Conservation (phyloP, 202 grass and related monocot species). For the Saccharum hybrid region DNA sequence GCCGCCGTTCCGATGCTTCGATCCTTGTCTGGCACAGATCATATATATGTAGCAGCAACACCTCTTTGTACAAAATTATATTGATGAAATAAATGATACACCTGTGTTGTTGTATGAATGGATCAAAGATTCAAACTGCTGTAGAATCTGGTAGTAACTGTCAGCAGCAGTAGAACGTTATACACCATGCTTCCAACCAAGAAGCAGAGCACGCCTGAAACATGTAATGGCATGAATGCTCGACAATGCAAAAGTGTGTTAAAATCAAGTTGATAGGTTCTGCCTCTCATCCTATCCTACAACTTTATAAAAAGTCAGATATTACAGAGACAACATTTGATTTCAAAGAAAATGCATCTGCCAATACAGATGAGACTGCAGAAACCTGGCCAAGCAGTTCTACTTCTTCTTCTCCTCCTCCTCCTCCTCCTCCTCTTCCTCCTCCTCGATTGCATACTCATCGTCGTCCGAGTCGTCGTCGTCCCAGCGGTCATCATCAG, state of each 20-base stretch:
- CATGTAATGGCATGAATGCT: no score
- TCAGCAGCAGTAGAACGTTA: background rate
- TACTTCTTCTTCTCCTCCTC: slow-evolving; percentile 31
- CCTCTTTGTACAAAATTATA: slow-evolving; percentile 14
- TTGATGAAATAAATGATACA: background rate
- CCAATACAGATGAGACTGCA: slow-evolving; percentile 28
- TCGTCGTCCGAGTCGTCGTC: slow-evolving; percentile 26
- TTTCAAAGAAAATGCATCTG: slow-evolving; percentile 3
- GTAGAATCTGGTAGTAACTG: background rate
- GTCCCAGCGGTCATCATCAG: background rate
- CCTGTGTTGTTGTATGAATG: background rate
- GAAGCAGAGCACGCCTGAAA: no score
- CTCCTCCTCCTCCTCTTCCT: background rate
- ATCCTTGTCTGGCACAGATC: background rate
- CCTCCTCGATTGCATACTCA: slow-evolving; percentile 15
- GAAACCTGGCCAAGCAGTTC: slow-evolving; percentile 7
- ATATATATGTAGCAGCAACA: background rate
- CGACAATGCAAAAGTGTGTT: no score
- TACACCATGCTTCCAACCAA: no score
- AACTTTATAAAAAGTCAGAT: background rate
- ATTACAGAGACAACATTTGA: background rate
- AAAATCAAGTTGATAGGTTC: slow-evolving; percentile 22
- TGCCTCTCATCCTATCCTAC: slow-evolving; percentile 14
- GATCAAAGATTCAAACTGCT: background rate
- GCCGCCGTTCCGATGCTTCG: no score